A percentile compares a stretch with the other conserved stretches of the same genome.
Evolutionary conservation across 768 basidiomycete genomes (phyloP).

Genomic region (Lepiota venenata): DNA sequence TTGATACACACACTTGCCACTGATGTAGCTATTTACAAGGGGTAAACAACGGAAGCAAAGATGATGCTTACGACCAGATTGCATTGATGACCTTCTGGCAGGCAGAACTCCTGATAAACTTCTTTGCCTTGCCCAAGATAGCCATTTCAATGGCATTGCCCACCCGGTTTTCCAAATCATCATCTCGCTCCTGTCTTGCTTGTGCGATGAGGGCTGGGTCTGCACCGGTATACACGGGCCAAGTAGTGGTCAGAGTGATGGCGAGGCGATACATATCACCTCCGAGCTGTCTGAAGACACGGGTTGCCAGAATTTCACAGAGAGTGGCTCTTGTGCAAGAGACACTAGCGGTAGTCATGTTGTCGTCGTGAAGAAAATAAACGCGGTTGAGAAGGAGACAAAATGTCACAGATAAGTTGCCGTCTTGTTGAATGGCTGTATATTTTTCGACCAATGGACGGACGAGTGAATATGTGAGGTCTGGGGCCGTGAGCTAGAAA

Average conservation of each 20-base stretch:
- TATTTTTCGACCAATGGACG: conserved; percentile 90
- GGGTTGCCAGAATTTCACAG: conserved; percentile 88
- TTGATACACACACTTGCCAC: conserved; percentile 90
- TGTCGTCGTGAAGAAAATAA: conserved; percentile 78
- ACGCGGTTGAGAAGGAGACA: conserved; percentile 86
- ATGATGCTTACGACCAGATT: conserved; percentile 63
- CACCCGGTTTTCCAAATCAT: conserved; percentile 72
- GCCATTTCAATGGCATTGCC: conserved; percentile 95
- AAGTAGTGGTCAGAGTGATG: conserved; percentile 70
- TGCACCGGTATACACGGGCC: conserved; percentile 79
- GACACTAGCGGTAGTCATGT: conserved; percentile 63
- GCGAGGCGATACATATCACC: conserved; percentile 67
- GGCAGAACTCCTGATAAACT: conserved; percentile 85
- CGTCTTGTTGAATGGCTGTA: conserved; percentile 58
- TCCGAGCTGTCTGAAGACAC: conserved; percentile 70
- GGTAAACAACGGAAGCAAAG: background rate
- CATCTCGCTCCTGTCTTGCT: conserved; percentile 62
- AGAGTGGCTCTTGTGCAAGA: conserved; percentile 75
- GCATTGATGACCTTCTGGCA: conserved; percentile 89
- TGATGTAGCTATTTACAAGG: conserved; percentile 24
- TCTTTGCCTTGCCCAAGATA: conserved; percentile 80
- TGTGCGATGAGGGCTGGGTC: conserved; percentile 53
- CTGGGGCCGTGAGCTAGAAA: conserved; percentile 71
- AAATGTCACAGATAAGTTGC: conserved; percentile 85
- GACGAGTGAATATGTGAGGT: conserved; percentile 87